Base-by-base conservation (phyloP, 2,329 filamentous ascomycete species). In the Beauveria asiatica region DNA sequence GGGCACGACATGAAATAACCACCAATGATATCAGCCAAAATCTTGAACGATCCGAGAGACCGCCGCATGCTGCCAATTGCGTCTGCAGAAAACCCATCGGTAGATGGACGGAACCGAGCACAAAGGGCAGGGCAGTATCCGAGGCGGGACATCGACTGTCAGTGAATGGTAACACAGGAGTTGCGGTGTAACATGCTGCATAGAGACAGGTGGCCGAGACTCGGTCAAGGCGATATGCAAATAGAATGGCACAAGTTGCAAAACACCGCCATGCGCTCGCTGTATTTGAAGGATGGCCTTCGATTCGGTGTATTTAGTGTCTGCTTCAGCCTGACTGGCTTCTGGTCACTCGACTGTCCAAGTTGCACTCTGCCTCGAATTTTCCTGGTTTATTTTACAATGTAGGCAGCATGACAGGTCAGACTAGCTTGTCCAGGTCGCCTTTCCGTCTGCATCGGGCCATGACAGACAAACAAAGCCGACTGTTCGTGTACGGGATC, bases 161-260 rank as follows among this genome's bases (percentile, higher is more conserved):
- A 37, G 30, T 39, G 21, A 37, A n/a, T 5, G 21, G 30, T 25
- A 23, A 30, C 27, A 49, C 41, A 57, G 27, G 30, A 50, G 30
- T 39, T 57, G 30, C 45, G 55, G 44, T 57, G 55, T 57, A 57
- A 57, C 44, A 5, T 48, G 53, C 51, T 53, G 51, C 51, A 53
- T 49, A 17, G 13, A 41, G 50, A 41, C 33, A 41, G n/a, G 33
- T 42, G 37, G 23, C 21, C 21, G 37, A 41, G 37, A 19, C 37
- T 52, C 16, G 21, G 51, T 42, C 16, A 27, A 42, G 30, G 25
- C 46, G 3, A 25, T 17, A n/a, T 9, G 25, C 8, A n/a, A 10
- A 37, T 3, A 23, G 16, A 25, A n/a, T 11, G 19, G 16, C 25
- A 42, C 8, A 19, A 27, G 9, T 21, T 13, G 21, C 37, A 17